Percentiles rank a stretch among this genome's conserved stretches.
Evolutionary conservation across 164 flowering plant species (phyloP).

Genomic region (Umbellularia californica): DNA sequence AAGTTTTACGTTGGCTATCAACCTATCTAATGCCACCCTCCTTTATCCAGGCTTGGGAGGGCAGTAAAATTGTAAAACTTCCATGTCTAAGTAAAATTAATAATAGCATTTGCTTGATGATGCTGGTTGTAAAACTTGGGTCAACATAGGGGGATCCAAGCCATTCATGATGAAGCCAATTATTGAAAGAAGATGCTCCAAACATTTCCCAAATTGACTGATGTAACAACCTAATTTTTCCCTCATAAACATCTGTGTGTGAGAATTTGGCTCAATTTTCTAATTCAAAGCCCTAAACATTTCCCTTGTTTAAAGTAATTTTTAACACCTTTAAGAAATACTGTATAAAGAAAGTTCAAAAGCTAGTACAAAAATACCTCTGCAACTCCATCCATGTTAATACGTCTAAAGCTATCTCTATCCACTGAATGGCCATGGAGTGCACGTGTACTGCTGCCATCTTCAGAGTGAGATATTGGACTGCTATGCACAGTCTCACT

Average conservation of each 20-base stretch:
- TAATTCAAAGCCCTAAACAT: not conserved
- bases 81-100: no score
- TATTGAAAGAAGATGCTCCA: not conserved
- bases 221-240: not conserved
- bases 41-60: no score
- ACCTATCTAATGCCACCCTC: no score
- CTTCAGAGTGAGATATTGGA: constrained; percentile 34
- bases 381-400: constrained; percentile 70
- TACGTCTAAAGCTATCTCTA: constrained; percentile 35
- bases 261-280: not conserved
- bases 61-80: no score
- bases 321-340: not conserved
- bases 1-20: no score
- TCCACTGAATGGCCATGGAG: constrained; percentile 25
- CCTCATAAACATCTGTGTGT: no score
- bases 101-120: no score
- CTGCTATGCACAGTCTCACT: constrained; percentile 28
- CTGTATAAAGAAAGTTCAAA: not conserved
- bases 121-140: no score
- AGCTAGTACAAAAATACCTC: constrained; percentile 45
- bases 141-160: no score
- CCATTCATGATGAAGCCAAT: no score
- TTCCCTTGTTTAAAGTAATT: not conserved
- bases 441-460: constrained; percentile 29
- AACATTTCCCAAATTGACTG: not conserved